phyloP scores from a whole-genome alignment of 108 stramenopile genomes.

The Nitzschia inconspicua region DNA sequence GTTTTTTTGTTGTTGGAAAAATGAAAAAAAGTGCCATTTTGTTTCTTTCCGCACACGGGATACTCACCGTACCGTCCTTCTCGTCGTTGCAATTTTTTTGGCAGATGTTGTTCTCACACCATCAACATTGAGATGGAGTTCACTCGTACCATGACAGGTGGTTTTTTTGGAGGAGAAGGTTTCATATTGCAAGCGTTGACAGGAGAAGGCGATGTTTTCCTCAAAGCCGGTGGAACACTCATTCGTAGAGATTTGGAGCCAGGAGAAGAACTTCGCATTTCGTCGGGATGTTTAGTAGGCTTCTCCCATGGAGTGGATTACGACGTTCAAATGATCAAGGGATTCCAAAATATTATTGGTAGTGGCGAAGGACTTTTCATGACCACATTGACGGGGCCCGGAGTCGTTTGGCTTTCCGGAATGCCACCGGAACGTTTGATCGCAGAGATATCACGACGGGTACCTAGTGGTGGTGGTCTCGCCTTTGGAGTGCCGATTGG shows the following conservation, averaged over 20 bases:
- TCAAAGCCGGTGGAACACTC: slow-evolving; percentile 87
- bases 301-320: slow-evolving; percentile 77
- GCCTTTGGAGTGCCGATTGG: slow-evolving; percentile 76
- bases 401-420: slow-evolving; percentile 86
- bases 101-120: slow-evolving; percentile 72
- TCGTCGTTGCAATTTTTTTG: no score
- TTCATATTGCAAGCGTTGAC: slow-evolving; percentile 86
- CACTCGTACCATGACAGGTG: slow-evolving; percentile 68
- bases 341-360: slow-evolving; percentile 89
- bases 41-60: no score
- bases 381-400: slow-evolving; percentile 89
- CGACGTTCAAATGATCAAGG: slow-evolving; percentile 78
- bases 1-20: no score
- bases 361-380: slow-evolving; percentile 92
- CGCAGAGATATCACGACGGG: slow-evolving; percentile 80
- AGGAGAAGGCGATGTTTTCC: slow-evolving; percentile 82
- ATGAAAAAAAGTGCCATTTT: no score
- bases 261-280: slow-evolving; percentile 79
- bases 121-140: slow-evolving; percentile 87
- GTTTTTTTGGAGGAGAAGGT: slow-evolving; percentile 94
- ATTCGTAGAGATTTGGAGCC: slow-evolving; percentile 68
- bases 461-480: slow-evolving; percentile 77
- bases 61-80: no score
- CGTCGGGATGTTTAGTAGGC: slow-evolving; percentile 82
- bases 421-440: slow-evolving; percentile 82